phyloP scores from a whole-genome alignment of 2,329 filamentous ascomycete species.

The Neoscytalidium dimidiatum region DNA sequence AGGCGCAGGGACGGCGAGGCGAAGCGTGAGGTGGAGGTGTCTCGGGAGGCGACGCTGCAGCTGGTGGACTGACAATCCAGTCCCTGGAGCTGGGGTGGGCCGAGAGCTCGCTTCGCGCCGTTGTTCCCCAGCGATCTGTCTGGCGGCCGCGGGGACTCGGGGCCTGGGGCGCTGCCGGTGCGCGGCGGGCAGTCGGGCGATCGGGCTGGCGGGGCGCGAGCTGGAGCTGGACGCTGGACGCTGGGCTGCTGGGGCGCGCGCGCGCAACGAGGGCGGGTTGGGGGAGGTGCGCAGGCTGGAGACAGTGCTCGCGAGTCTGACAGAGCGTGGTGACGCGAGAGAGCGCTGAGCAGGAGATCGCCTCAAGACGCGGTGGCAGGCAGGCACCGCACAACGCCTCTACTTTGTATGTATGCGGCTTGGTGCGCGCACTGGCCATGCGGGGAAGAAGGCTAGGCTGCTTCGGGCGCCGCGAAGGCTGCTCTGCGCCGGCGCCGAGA shows the following conservation, averaged over 20 bases:
- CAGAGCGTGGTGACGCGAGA: background rate
- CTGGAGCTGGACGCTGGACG: background rate
- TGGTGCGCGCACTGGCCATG: constrained; percentile 6
- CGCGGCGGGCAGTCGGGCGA: no score
- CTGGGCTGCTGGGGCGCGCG: background rate
- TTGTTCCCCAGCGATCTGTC: constrained; percentile 15
- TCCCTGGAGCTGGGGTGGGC: constrained; percentile 16
- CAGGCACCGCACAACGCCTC: constrained; percentile 3
- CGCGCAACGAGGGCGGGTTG: background rate
- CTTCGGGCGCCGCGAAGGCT: constrained; percentile 1
- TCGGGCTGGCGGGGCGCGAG: background rate
- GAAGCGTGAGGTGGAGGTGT: constrained; percentile 12
- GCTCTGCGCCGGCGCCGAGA: constrained; percentile 5
- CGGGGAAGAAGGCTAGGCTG: constrained; percentile 13
- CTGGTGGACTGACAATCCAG: constrained; percentile 19
- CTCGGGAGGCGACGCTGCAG: constrained; percentile 17
- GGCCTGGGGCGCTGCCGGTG: background rate
- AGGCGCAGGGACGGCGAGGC: constrained; percentile 7
- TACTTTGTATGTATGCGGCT: constrained; percentile 11
- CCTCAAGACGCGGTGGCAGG: background rate
- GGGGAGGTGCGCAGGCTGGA: background rate
- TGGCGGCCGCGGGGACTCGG: constrained; percentile 9
- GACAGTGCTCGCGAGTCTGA: background rate
- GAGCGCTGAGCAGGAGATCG: background rate
- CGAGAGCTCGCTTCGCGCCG: constrained; percentile 16